phyloP scores from a whole-genome alignment of 768 basidiomycete species.

The Psilocybe azurescens region DNA sequence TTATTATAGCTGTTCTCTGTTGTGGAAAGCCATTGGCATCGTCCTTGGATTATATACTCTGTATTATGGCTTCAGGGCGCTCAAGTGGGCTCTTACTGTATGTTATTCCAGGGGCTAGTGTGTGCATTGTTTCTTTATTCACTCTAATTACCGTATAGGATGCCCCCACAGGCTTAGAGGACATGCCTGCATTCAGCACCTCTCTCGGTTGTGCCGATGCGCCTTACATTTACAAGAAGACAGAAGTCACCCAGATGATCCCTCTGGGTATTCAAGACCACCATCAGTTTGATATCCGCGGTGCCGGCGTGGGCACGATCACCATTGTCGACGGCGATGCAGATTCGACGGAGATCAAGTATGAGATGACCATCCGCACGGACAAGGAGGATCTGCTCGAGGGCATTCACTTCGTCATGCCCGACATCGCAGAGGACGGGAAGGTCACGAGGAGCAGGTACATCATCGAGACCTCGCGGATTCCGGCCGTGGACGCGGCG shows the following conservation, averaged over 20 bases:
- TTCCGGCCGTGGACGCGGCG: conserved; percentile 21
- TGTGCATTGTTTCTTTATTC: neutral
- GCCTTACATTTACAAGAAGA: conserved; percentile 49
- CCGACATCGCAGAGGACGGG: conserved; percentile 35
- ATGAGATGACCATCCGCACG: conserved; percentile 53
- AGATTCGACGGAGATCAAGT: conserved; percentile 47
- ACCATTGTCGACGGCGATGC: conserved; percentile 47
- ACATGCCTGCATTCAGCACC: conserved; percentile 59
- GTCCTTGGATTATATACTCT: conserved; percentile 45
- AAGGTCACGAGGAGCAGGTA: conserved; percentile 40
- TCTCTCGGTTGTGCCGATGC: conserved; percentile 55
- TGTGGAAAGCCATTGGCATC: conserved; percentile 61
- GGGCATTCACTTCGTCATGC: conserved; percentile 39
- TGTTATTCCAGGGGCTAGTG: conserved; percentile 15
- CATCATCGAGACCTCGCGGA: conserved; percentile 41
- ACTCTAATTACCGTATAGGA: conserved; percentile 35
- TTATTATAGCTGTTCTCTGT: conserved; percentile 48
- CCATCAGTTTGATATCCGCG: conserved; percentile 53
- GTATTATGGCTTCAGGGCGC: conserved; percentile 48
- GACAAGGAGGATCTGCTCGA: conserved; percentile 46
- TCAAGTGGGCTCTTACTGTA: conserved; percentile 55
- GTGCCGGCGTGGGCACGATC: conserved; percentile 56
- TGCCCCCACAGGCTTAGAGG: conserved; percentile 54
- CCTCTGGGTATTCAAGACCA: conserved; percentile 43
- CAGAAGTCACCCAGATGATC: conserved; percentile 40